Evolutionary conservation across 352 stramenopile genomes (phyloP).

Genomic region (Phytophthora pinifolia): DNA sequence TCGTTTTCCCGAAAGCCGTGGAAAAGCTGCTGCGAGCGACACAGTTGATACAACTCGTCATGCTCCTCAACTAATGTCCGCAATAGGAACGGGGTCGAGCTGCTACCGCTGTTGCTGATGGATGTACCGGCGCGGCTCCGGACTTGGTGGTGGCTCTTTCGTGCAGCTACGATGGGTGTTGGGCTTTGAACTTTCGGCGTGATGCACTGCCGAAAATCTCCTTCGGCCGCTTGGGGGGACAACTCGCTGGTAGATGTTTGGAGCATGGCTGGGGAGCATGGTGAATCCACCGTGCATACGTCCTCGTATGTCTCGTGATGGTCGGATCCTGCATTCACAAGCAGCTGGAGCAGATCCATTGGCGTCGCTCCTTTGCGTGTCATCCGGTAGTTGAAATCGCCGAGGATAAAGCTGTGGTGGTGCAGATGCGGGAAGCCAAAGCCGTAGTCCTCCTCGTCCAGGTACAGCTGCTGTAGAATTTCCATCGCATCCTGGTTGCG

Average conservation of each 20-base stretch:
- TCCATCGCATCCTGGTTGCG: conserved; percentile 83
- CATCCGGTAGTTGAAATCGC: conserved; percentile 91
- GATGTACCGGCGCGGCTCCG: conserved; percentile 14
- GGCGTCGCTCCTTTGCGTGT: conserved; percentile 47
- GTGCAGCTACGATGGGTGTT: conserved; percentile 13
- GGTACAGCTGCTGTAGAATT: conserved; percentile 79
- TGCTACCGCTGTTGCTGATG: conserved; percentile 27
- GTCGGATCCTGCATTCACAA: conserved; percentile 29
- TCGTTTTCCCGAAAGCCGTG: conserved; percentile 73
- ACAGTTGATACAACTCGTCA: conserved; percentile 70
- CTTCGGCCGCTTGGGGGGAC: conserved; percentile 25
- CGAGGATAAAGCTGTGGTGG: conserved; percentile 89
- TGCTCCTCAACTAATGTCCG: conserved; percentile 55
- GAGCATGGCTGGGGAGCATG: conserved; percentile 28
- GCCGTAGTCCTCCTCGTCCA: conserved; percentile 83
- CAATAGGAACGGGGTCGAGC: conserved; percentile 28
- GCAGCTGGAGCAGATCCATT: conserved; percentile 56
- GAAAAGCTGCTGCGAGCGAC: conserved; percentile 70
- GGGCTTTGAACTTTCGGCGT: conserved; percentile 45
- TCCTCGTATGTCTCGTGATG: conserved; percentile 17
- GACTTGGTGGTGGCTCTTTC: conserved; percentile 4
- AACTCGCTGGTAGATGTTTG: conserved; percentile 31
- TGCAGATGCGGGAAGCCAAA: conserved; percentile 82
- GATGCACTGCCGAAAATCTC: conserved; percentile 47
- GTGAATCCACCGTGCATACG: conserved; percentile 23